These are phyloP conservation scores for Sutorius eximius DNA, from an alignment of 1,284 basidiomycete genomes.

Conservation along the genomic window DNA sequence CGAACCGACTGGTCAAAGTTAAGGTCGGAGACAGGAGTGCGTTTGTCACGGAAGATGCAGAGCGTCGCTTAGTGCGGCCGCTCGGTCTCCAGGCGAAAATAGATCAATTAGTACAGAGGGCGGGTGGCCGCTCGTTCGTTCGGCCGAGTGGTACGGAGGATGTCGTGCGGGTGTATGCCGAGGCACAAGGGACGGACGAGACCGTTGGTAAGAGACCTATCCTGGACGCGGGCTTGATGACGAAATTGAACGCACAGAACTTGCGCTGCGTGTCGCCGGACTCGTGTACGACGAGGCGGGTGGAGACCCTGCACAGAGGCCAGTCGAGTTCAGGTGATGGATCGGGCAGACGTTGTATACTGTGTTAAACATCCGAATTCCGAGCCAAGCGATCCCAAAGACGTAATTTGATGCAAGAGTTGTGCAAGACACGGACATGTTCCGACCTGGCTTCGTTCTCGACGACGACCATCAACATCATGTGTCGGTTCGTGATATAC, in stretches of 20 bases:
- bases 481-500: slow-evolving; percentile 91
- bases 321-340: slow-evolving; percentile 64
- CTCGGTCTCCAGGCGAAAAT: slow-evolving; percentile 83
- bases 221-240: neutral
- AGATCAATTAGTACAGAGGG: slow-evolving; percentile 83
- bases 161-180: slow-evolving; percentile 97
- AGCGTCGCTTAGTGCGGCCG: slow-evolving; percentile 84
- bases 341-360: neutral
- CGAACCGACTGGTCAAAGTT: slow-evolving; percentile 97
- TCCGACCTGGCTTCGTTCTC: neutral
- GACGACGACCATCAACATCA: slow-evolving; percentile 28
- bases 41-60: slow-evolving; percentile 94
- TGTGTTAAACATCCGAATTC: slow-evolving; percentile 4
- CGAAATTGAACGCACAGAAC: slow-evolving; percentile 47
- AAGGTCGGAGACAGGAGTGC: slow-evolving; percentile 80
- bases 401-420: slow-evolving; percentile 23
- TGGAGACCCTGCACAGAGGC: slow-evolving; percentile 65
- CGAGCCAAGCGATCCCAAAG: slow-evolving; percentile 6
- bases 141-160: slow-evolving; percentile 98
- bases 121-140: slow-evolving; percentile 90
- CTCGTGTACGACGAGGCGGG: slow-evolving; percentile 79
- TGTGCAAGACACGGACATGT: slow-evolving; percentile 4
- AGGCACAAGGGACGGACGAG: slow-evolving; percentile 73
- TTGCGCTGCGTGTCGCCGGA: slow-evolving; percentile 81
- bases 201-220: slow-evolving; percentile 70